Conservation (phyloP, 2,329 filamentous ascomycete genomes). For the Phialophora tarda region DNA sequence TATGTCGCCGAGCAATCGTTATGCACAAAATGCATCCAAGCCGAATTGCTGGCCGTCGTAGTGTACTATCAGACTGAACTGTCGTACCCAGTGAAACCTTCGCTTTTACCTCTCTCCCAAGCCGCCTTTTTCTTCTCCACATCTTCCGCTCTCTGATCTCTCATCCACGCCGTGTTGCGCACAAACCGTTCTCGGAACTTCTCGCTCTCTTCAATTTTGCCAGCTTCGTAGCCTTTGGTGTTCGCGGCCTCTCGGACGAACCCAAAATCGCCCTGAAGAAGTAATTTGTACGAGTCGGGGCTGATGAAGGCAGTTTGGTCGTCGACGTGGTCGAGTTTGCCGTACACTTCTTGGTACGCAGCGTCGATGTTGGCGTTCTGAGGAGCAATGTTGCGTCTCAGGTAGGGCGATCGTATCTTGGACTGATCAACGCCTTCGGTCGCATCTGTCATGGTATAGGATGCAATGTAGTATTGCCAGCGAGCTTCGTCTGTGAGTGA, state of each 20-base stretch:
- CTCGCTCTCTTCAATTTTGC: slow-evolving; percentile 52
- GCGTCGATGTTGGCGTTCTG: slow-evolving; percentile 68
- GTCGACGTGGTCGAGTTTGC: slow-evolving; percentile 66
- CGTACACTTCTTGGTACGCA: slow-evolving; percentile 62
- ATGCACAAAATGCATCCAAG: not conserved
- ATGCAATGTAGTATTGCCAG: slow-evolving; percentile 96
- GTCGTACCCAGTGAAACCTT: slow-evolving; percentile 31
- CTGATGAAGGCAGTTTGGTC: slow-evolving; percentile 75
- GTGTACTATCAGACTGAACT: not conserved
- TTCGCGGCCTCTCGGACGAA: slow-evolving; percentile 49
- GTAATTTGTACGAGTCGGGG: slow-evolving; percentile 76
- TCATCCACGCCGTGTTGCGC: slow-evolving; percentile 59
- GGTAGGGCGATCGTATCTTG: slow-evolving; percentile 70
- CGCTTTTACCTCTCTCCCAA: slow-evolving; percentile 37
- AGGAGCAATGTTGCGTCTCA: slow-evolving; percentile 72
- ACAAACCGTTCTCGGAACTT: slow-evolving; percentile 60
- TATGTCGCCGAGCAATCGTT: not conserved
- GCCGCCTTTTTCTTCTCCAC: slow-evolving; percentile 47
- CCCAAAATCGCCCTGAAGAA: slow-evolving; percentile 73
- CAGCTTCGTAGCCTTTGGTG: slow-evolving; percentile 37
- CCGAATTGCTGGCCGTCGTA: not conserved
- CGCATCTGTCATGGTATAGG: slow-evolving; percentile 84
- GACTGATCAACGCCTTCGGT: slow-evolving; percentile 77
- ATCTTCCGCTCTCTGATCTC: slow-evolving; percentile 56
- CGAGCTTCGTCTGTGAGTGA: slow-evolving; percentile 67